phyloP scores from a whole-genome alignment of 1,284 basidiomycete species.

The Cryptococcus sp. region DNA sequence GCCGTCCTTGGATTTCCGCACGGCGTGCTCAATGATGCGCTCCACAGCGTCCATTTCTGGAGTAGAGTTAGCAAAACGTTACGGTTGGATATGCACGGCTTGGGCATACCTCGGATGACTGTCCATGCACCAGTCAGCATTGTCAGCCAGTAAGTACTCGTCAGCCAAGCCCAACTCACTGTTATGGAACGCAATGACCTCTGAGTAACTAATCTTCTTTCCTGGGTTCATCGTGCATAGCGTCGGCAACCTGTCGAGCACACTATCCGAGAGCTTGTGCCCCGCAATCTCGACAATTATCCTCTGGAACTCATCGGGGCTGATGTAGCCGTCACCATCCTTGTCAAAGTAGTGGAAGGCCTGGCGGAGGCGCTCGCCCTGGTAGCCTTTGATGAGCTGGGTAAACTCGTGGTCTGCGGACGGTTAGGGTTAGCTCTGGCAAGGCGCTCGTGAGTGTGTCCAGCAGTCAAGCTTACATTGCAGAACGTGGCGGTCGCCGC shows the following conservation, averaged over 20 bases:
- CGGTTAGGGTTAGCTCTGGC: conserved; percentile 4
- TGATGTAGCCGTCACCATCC: conserved; percentile 86
- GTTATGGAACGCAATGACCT: conserved; percentile 94
- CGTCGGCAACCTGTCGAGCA: conserved; percentile 83
- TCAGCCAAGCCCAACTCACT: conserved; percentile 20
- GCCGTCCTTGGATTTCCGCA: conserved; percentile 84
- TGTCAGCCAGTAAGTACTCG: neutral
- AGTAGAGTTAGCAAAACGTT: conserved; percentile 9
- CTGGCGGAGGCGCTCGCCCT: conserved; percentile 90
- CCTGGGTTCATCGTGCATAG: conserved; percentile 81
- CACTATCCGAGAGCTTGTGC: conserved; percentile 87
- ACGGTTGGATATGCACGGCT: neutral
- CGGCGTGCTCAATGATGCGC: conserved; percentile 59
- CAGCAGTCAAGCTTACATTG: conserved; percentile 63
- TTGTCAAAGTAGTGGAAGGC: conserved; percentile 85
- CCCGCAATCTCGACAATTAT: conserved; percentile 92
- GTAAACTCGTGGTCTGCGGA: conserved; percentile 84
- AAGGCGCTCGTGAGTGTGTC: too few species aligned
- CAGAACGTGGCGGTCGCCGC: conserved; percentile 80
- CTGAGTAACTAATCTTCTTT: conserved; percentile 86
- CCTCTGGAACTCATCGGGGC: conserved; percentile 83
- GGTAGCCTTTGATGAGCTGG: conserved; percentile 87
- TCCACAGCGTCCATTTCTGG: conserved; percentile 92
- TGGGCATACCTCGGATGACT: conserved; percentile 71
- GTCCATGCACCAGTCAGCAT: neutral